A percentile compares a stretch with the other conserved stretches of the same genome.
Conservation (phyloP, 1,139 yeast species). For the Diutina siamensis region DNA sequence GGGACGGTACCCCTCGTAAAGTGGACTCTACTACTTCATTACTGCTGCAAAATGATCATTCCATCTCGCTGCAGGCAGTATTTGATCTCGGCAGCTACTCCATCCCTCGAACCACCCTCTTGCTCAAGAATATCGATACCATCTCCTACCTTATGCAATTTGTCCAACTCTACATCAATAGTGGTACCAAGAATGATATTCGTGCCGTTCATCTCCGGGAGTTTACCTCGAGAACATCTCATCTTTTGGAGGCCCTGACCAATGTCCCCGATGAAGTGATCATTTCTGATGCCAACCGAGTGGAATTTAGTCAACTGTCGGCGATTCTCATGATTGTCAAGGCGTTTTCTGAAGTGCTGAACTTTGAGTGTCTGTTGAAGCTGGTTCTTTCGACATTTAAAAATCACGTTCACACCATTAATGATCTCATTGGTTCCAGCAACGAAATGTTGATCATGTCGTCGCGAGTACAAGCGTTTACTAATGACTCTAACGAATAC, state of each 20-base stretch:
- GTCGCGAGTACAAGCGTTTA: neutral
- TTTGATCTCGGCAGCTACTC: neutral
- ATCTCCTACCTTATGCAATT: conserved; percentile 24
- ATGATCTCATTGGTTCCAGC: neutral
- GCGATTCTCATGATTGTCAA: conserved; percentile 41
- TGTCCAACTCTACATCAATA: conserved; percentile 15
- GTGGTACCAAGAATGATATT: conserved; percentile 20
- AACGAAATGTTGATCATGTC: neutral
- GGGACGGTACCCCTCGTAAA: conserved; percentile 25
- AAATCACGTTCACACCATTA: conserved; percentile 1
- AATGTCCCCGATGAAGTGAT: conserved; percentile 9
- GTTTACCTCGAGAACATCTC: conserved; percentile 56
- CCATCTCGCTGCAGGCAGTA: neutral
- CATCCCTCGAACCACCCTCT: conserved; percentile 13
- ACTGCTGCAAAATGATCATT: neutral
- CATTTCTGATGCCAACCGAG: conserved; percentile 13
- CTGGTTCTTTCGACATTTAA: conserved; percentile 4
- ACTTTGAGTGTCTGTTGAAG: neutral
- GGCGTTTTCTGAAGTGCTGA: conserved; percentile 20
- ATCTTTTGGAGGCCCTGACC: conserved; percentile 49
- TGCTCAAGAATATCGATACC: conserved; percentile 22
- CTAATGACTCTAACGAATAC: neutral
- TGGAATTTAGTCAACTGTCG: conserved; percentile 27
- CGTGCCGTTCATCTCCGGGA: conserved; percentile 48
- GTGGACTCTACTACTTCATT: neutral